Evolutionary conservation across 2,329 filamentous ascomycete species (phyloP).

Genomic region (Ramularia collo-cygni): DNA sequence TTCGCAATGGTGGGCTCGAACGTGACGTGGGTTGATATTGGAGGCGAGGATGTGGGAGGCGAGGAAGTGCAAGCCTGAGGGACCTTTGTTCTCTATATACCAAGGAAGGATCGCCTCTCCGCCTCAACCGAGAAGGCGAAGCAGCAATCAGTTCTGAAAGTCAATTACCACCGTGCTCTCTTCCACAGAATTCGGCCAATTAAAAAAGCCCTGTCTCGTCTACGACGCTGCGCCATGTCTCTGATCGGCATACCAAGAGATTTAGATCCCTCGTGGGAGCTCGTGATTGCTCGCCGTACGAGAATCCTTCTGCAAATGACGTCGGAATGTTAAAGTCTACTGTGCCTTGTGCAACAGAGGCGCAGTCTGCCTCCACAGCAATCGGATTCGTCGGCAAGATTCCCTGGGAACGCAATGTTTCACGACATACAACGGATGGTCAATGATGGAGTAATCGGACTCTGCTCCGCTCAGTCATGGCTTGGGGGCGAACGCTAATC

Average conservation of each 20-base stretch:
- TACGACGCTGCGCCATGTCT: not conserved
- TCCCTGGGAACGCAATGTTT: too few species aligned
- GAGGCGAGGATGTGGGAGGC: not conserved
- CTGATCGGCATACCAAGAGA: not conserved
- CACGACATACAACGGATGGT: too few species aligned
- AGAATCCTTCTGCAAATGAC: not conserved
- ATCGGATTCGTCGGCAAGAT: too few species aligned
- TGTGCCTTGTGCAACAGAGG: too few species aligned
- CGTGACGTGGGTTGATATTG: not conserved
- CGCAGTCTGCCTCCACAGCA: not conserved
- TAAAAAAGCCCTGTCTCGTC: not conserved
- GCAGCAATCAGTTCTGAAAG: too few species aligned
- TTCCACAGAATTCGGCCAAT: constrained; percentile 1
- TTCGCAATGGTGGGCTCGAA: not conserved
- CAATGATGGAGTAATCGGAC: too few species aligned
- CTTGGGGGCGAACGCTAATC: too few species aligned
- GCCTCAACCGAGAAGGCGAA: too few species aligned
- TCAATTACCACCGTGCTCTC: too few species aligned
- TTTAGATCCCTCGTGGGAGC: too few species aligned
- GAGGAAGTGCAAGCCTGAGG: not conserved
- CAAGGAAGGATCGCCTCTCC: not conserved
- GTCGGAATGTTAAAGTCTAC: not conserved
- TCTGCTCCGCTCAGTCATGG: too few species aligned
- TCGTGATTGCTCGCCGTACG: not conserved
- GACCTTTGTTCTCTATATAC: not conserved